Evolutionary conservation across 257 asterid genomes (phyloP), one percentile per base, ranked within the genome.

Genomic region (Gentiana straminea): DNA sequence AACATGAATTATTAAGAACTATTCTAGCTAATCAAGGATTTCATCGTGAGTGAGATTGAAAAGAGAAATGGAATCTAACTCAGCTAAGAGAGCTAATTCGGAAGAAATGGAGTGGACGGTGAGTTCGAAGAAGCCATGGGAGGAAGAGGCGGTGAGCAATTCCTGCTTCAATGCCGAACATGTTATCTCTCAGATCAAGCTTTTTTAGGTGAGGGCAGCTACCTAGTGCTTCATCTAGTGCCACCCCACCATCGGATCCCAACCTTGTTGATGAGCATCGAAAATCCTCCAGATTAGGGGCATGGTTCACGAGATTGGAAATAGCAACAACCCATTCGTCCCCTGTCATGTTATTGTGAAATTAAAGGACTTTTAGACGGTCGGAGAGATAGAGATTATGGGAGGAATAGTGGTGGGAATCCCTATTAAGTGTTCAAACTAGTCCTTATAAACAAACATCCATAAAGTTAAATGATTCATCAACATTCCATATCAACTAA

Each of bases 301-400:
- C 81, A 44, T 53, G 67, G 52, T 77, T 73, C 51, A 84, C 81
- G 13, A 91, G 68, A 57, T 76, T 71, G 59, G 96, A 75, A 66
- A 91, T 87, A 50, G 86, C 86, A 53, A 81, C 49, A 0, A 94
- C 98, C 62, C 98, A 96, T 61, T 75, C 96, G 70, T 91, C 96
- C 54, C 95, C 96, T 39, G 89, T 84, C 95, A 90, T 81, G 82
- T 86, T 82, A 76, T 84, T 90, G 63, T 90, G 94, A 60, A 90
- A 86, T 33, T 79, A 84, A 68, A 90, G 94, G 69, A 86, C 78
- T 69, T 58, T 71, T 7, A 91, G 85, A 67, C 72, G 81, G 50
- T 73, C 74, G 3, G 94, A 24, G 24, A 24, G 24, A 24, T 24
- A 24, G 24, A 24, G 24, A 24, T 24, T 24, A 24, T 0, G 24